phyloP scores from a whole-genome alignment of 331 rosid species.

The Rosa hybrid region DNA sequence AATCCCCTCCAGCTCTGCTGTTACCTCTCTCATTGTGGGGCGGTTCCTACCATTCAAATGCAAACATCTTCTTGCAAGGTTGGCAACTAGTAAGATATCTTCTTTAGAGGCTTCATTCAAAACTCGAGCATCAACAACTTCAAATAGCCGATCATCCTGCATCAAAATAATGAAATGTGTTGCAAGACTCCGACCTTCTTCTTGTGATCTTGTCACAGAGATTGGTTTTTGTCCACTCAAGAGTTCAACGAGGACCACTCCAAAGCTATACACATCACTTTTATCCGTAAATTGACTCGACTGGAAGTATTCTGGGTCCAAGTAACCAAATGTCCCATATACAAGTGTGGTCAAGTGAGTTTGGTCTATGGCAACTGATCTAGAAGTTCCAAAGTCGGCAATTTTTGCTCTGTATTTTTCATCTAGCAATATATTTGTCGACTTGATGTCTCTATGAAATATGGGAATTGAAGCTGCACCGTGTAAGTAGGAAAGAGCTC shows the following conservation, averaged over 20 bases:
- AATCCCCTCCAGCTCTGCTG: slow-evolving; percentile 12
- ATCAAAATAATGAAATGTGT: slow-evolving; percentile 9
- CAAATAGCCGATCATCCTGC: slow-evolving; percentile 8
- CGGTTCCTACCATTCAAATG: slow-evolving; percentile 13
- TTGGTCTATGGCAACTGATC: slow-evolving; percentile 28
- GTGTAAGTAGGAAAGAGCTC: slow-evolving; percentile 35
- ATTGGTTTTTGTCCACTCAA: slow-evolving; percentile 22
- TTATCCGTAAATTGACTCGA: slow-evolving; percentile 24
- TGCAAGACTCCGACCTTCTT: slow-evolving; percentile 21
- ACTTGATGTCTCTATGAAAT: slow-evolving; percentile 33
- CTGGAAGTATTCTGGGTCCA: slow-evolving; percentile 30
- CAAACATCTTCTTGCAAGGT: slow-evolving; percentile 22
- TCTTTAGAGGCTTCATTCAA: background rate
- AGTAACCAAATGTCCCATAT: slow-evolving; percentile 29
- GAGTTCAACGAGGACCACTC: slow-evolving; percentile 29
- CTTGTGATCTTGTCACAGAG: background rate
- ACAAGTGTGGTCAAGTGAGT: slow-evolving; percentile 30
- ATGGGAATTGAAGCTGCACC: slow-evolving; percentile 26
- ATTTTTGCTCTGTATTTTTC: slow-evolving; percentile 30
- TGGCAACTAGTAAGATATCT: slow-evolving; percentile 5
- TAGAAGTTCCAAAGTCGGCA: slow-evolving; percentile 32
- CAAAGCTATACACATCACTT: slow-evolving; percentile 33
- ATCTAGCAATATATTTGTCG: slow-evolving; percentile 28
- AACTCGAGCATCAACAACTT: slow-evolving; percentile 2
- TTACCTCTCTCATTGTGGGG: slow-evolving; percentile 28